phyloP scores from a whole-genome alignment of 768 basidiomycete species.

The Suillus luteus region DNA sequence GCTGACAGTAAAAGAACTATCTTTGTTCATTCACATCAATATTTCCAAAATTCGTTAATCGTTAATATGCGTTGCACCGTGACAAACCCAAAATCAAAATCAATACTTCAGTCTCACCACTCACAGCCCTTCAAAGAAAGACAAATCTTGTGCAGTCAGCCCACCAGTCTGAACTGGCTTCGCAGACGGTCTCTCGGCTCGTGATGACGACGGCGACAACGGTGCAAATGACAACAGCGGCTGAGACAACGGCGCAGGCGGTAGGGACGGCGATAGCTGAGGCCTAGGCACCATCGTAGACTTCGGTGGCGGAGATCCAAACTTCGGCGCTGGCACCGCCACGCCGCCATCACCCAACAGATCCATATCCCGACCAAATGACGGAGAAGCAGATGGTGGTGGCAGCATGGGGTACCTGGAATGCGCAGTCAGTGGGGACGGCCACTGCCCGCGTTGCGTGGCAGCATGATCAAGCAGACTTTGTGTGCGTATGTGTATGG shows the following conservation, averaged over 20 bases:
- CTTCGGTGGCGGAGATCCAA: constrained; percentile 15
- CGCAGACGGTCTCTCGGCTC: constrained; percentile 17
- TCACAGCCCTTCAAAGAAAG: constrained; percentile 82
- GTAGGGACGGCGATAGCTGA: constrained; percentile 25
- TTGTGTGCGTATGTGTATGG: constrained; percentile 54
- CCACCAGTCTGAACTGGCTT: constrained; percentile 46
- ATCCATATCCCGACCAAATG: not conserved
- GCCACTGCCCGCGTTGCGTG: constrained; percentile 46
- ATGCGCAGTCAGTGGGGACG: constrained; percentile 29
- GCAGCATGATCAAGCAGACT: constrained; percentile 61
- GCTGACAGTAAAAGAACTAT: not conserved
- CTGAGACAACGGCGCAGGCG: constrained; percentile 14
- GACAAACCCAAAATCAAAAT: not conserved
- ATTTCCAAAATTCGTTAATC: not conserved
- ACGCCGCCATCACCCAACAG: constrained; percentile 11
- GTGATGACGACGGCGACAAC: constrained; percentile 19
- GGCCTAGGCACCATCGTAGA: constrained; percentile 12
- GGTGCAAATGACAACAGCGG: constrained; percentile 23
- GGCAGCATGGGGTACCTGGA: constrained; percentile 26
- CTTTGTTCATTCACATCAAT: not conserved
- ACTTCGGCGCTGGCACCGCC: constrained; percentile 10
- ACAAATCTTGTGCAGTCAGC: constrained; percentile 80
- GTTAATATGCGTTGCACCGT: not conserved
- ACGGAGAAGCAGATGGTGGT: constrained; percentile 15
- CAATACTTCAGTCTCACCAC: constrained; percentile 4